These are phyloP conservation scores for Penicillium sp. DNA, from an alignment of 2,329 filamentous ascomycete genomes.

Conservation along the genomic window DNA sequence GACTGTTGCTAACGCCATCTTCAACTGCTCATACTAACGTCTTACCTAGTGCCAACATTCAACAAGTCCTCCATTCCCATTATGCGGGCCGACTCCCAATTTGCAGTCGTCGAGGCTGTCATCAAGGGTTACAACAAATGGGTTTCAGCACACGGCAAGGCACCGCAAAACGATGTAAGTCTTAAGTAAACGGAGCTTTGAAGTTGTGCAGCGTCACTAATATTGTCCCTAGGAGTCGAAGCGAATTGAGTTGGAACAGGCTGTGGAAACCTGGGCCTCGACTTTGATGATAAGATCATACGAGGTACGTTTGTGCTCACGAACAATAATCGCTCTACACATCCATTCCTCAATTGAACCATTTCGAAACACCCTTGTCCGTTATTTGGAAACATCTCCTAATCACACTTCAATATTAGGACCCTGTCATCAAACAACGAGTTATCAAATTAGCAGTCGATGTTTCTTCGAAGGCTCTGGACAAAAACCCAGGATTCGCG, in stretches of 20 bases:
- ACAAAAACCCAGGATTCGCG: conserved; percentile 78
- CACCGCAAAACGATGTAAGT: conserved; percentile 53
- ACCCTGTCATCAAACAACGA: conserved; percentile 81
- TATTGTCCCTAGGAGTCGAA: conserved; percentile 36
- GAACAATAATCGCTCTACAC: no score
- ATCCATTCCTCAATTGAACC: not conserved
- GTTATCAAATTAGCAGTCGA: conserved; percentile 80
- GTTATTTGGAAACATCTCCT: not conserved
- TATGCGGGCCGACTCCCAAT: conserved; percentile 82
- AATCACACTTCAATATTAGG: conserved; percentile 45
- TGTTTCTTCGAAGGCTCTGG: conserved; percentile 78
- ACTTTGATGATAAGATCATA: conserved; percentile 44
- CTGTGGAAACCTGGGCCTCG: conserved; percentile 45
- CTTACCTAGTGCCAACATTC: conserved; percentile 36
- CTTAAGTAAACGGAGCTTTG: not conserved
- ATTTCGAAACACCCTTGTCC: not conserved
- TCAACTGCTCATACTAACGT: conserved; percentile 1
- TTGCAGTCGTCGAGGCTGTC: conserved; percentile 83
- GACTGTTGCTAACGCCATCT: not conserved
- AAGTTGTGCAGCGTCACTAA: conserved; percentile 6
- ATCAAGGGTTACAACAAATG: conserved; percentile 88
- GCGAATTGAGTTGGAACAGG: conserved; percentile 39
- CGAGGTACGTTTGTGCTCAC: conserved; percentile 27
- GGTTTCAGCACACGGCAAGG: conserved; percentile 57
- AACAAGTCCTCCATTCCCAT: conserved; percentile 44